These are phyloP conservation scores for Ogataea trehalophila DNA, from an alignment of 805 yeast species.

Conservation along the genomic window DNA sequence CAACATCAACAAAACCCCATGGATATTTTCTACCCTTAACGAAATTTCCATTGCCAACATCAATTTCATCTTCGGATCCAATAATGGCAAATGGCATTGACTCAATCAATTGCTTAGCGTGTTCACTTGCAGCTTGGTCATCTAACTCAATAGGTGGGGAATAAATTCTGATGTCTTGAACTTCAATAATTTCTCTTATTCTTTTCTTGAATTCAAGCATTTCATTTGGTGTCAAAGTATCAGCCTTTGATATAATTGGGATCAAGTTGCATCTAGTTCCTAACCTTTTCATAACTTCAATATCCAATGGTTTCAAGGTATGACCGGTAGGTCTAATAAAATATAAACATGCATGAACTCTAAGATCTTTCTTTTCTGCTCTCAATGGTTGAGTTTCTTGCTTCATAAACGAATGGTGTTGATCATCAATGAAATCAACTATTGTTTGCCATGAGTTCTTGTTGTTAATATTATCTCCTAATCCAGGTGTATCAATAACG, in stretches of 20 bases:
- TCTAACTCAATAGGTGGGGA: conserved; percentile 78
- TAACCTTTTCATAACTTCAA: conserved; percentile 80
- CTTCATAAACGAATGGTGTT: conserved; percentile 81
- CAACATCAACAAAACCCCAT: conserved; percentile 88
- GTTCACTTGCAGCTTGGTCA: conserved; percentile 73
- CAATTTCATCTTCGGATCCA: conserved; percentile 70
- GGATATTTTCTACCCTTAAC: conserved; percentile 83
- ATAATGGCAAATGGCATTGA: conserved; percentile 84
- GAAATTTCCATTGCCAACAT: conserved; percentile 51
- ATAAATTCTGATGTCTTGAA: conserved; percentile 77
- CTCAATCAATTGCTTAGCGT: conserved; percentile 73
- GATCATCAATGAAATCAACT: conserved; percentile 85
- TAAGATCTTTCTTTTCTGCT: conserved; percentile 58
- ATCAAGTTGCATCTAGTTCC: conserved; percentile 79
- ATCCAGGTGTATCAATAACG: conserved; percentile 89
- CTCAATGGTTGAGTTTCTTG: conserved; percentile 92
- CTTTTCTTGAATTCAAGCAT: conserved; percentile 64
- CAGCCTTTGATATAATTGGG: conserved; percentile 88
- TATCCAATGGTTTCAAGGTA: conserved; percentile 80
- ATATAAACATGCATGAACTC: conserved; percentile 88
- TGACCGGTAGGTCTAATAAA: conserved; percentile 91
- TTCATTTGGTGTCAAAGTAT: conserved; percentile 71
- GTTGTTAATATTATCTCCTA: conserved; percentile 87
- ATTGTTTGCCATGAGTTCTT: conserved; percentile 82
- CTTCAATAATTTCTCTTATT: conserved; percentile 77